A percentile compares a stretch with the other conserved stretches of the same genome.
Conservation (phyloP, 2,329 filamentous ascomycete genomes). For the Aphanocladium album region DNA sequence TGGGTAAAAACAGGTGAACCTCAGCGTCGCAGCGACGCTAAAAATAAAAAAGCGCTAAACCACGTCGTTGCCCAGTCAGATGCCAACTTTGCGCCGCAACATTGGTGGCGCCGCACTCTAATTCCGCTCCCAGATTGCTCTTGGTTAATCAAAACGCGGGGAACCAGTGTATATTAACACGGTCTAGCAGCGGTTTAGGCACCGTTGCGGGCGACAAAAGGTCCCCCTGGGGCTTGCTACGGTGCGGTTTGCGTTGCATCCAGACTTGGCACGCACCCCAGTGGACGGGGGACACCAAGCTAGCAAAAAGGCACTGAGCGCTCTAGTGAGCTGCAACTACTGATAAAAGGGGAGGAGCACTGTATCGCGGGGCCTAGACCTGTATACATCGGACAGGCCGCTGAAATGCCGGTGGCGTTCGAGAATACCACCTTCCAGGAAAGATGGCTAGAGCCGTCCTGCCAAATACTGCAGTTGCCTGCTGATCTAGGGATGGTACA, state of each 20-base stretch:
- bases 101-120: background rate
- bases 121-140: background rate
- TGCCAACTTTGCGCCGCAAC: background rate
- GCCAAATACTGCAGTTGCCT: background rate
- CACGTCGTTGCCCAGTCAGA: background rate
- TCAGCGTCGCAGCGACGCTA: background rate
- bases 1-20: background rate
- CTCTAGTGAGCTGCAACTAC: conserved; percentile 1
- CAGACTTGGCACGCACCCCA: background rate
- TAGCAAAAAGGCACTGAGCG: background rate
- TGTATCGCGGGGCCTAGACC: background rate
- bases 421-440: conserved; percentile 1
- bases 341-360: background rate
- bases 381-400: background rate
- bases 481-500: background rate
- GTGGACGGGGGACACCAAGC: too few species aligned
- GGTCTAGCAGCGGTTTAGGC: too few species aligned
- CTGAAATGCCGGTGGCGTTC: background rate
- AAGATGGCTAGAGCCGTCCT: background rate
- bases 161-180: background rate
- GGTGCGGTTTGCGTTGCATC: background rate
- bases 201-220: background rate
- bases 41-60: conserved; percentile 3
- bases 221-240: background rate
- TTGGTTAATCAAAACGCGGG: background rate